Evolutionary conservation across 1,284 basidiomycete species (phyloP).

Genomic region (Melampsora americana): DNA sequence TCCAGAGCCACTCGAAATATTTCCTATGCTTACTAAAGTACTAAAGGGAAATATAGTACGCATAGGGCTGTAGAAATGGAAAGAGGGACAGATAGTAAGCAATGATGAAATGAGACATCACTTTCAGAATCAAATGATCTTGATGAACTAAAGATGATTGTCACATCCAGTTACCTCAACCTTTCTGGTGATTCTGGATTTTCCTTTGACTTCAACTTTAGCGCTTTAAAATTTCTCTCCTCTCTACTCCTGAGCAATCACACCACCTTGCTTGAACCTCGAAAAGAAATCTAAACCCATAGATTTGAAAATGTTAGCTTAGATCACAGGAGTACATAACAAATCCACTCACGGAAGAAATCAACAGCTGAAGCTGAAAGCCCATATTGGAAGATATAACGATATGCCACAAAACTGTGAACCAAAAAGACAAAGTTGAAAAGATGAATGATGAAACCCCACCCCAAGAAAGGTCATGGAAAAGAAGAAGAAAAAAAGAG

Average conservation of each 20-base stretch:
- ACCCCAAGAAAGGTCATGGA: background rate
- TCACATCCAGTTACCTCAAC: too few species aligned
- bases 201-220: too few species aligned
- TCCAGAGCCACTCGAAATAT: too few species aligned
- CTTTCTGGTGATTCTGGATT: too few species aligned
- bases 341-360: conserved; percentile 73
- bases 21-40: too few species aligned
- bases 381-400: conserved; percentile 91
- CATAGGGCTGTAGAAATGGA: too few species aligned
- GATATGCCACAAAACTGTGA: conserved; percentile 80
- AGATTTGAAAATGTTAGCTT: background rate
- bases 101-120: too few species aligned
- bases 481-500: conserved; percentile 11
- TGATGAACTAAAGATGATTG: too few species aligned
- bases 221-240: too few species aligned
- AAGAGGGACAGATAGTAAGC: too few species aligned
- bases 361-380: conserved; percentile 84
- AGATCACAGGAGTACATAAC: background rate
- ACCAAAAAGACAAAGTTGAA: conserved; percentile 57
- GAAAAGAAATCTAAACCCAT: background rate
- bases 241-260: background rate
- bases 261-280: background rate
- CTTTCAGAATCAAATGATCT: too few species aligned
- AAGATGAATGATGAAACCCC: background rate
- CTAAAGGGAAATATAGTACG: too few species aligned